Conservation (phyloP, 176 grass and related monocot species). For the Rhynchospora tenuis region DNA sequence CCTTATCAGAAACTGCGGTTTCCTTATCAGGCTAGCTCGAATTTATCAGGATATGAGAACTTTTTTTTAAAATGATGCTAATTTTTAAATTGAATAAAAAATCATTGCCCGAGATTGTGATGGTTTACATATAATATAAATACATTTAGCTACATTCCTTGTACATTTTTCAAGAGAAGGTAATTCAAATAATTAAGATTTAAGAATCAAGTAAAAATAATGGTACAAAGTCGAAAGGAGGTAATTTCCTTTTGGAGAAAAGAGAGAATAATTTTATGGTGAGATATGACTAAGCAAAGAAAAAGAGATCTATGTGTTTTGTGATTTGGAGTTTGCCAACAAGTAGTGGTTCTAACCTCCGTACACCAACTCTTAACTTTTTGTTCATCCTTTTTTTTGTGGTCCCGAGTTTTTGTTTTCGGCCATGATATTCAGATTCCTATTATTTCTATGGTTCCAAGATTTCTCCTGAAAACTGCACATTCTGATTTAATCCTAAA, state of each 20-base stretch:
- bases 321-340: not conserved
- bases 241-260: not conserved
- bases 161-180: not conserved
- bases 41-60: too few species aligned
- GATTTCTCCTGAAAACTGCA: not conserved
- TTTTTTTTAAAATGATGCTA: too few species aligned
- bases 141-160: not conserved
- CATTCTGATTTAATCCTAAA: not conserved
- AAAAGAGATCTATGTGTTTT: not conserved
- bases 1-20: too few species aligned
- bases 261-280: constrained; percentile 6
- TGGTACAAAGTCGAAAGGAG: not conserved
- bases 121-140: too few species aligned
- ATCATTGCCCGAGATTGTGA: too few species aligned
- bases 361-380: not conserved
- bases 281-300: constrained; percentile 14
- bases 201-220: not conserved
- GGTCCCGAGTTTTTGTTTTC: not conserved
- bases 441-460: not conserved
- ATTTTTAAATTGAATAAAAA: too few species aligned
- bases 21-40: too few species aligned
- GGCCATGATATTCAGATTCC: not conserved
- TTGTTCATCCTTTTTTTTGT: not conserved
- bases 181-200: not conserved
- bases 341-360: not conserved